Conservation (phyloP, 2,329 filamentous ascomycete species). For the Claviceps pusilla region DNA sequence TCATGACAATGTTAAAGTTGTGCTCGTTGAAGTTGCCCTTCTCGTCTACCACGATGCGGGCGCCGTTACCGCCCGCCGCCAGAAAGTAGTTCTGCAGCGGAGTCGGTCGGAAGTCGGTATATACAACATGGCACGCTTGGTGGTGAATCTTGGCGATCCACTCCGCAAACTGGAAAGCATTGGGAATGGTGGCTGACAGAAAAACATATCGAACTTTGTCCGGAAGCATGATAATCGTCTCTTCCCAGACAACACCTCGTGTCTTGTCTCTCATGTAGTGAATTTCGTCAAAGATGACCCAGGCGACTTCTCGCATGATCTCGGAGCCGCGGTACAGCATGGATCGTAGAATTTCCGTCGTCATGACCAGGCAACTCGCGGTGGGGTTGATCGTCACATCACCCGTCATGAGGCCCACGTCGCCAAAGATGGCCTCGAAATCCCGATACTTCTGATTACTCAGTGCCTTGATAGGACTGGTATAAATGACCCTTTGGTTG, state of each 20-base stretch:
- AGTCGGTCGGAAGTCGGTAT: slow-evolving; percentile 94
- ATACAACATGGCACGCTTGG: slow-evolving; percentile 96
- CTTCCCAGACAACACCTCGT: slow-evolving; percentile 95
- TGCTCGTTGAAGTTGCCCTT: slow-evolving; percentile 92
- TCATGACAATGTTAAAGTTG: slow-evolving; percentile 95
- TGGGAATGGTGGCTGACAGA: slow-evolving; percentile 92
- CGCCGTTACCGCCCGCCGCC: slow-evolving; percentile 80
- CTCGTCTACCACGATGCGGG: slow-evolving; percentile 88
- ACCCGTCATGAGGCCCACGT: slow-evolving; percentile 95
- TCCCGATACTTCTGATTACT: slow-evolving; percentile 99
- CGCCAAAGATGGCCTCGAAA: slow-evolving; percentile 87
- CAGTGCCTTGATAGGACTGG: slow-evolving; percentile 94
- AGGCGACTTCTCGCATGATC: slow-evolving; percentile 98
- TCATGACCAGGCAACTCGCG: slow-evolving; percentile 96
- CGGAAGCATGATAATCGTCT: slow-evolving; percentile 92
- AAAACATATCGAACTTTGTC: slow-evolving; percentile 99
- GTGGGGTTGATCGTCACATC: slow-evolving; percentile 99
- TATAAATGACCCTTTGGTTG: slow-evolving; percentile 98
- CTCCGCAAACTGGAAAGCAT: slow-evolving; percentile 97
- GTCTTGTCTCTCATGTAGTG: slow-evolving; percentile 95
- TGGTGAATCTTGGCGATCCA: slow-evolving; percentile 98
- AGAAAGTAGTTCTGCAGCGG: slow-evolving; percentile 97
- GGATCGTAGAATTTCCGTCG: slow-evolving; percentile 93
- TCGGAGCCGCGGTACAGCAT: slow-evolving; percentile 98
- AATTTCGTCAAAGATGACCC: slow-evolving; percentile 97